phyloP scores from a whole-genome alignment of 257 asterid species.

The Solanum bulbocastanum region DNA sequence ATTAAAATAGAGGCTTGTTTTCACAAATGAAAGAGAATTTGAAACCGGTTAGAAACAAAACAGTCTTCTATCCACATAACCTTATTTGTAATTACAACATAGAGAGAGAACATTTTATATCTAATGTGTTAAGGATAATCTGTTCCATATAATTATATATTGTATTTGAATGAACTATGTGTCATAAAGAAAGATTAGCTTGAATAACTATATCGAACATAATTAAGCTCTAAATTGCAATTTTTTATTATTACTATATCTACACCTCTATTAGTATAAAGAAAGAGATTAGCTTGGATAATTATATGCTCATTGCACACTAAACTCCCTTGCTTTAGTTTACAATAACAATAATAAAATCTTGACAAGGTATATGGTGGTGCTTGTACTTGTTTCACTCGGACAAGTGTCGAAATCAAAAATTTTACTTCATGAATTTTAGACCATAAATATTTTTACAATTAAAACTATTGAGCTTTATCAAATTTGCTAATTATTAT shows the following conservation, averaged over 20 bases:
- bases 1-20: too few relatives aligned
- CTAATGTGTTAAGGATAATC: neutral
- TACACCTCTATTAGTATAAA: too few relatives aligned
- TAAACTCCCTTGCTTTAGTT: neutral
- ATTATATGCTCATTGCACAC: neutral
- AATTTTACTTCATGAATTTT: neutral
- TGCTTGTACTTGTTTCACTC: neutral
- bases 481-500: neutral
- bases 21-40: too few relatives aligned
- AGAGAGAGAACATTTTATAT: too few relatives aligned
- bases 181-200: neutral
- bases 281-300: too few relatives aligned
- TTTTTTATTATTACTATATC: too few relatives aligned
- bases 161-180: neutral
- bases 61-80: too few relatives aligned
- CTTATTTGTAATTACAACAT: neutral
- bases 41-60: too few relatives aligned
- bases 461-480: neutral
- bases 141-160: too few relatives aligned
- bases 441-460: neutral
- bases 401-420: accelerated
- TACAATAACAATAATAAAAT: neutral
- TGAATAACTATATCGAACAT: neutral
- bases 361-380: neutral
- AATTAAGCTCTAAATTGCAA: too few relatives aligned